Conservation (phyloP, 805 yeast genomes). For the Kluyveromyces siamensis region DNA sequence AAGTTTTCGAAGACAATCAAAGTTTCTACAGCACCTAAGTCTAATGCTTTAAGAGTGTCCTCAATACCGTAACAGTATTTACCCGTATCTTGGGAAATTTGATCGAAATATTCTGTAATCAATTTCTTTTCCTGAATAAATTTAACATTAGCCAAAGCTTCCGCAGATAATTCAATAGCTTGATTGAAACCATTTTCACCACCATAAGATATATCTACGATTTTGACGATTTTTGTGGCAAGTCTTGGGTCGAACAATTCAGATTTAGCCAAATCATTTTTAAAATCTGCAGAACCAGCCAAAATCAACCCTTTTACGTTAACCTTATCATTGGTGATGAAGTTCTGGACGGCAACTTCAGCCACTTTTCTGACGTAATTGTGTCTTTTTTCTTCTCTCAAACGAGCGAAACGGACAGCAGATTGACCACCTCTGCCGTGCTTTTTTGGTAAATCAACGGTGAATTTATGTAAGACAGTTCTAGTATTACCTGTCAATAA, state of each 20-base stretch:
- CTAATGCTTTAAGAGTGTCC: slow-evolving; percentile 93
- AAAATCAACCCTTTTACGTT: slow-evolving; percentile 89
- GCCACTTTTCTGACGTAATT: slow-evolving; percentile 97
- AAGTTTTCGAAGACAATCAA: slow-evolving; percentile 90
- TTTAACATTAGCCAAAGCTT: slow-evolving; percentile 92
- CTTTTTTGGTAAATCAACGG: slow-evolving; percentile 97
- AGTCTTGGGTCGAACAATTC: slow-evolving; percentile 90
- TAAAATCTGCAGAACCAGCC: slow-evolving; percentile 99
- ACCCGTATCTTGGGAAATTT: slow-evolving; percentile 95
- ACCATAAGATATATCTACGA: slow-evolving; percentile 97
- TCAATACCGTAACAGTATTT: slow-evolving; percentile 96
- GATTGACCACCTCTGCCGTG: slow-evolving; percentile 99
- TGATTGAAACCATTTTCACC: slow-evolving; percentile 99
- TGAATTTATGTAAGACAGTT: slow-evolving; percentile 90
- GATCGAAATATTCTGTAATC: slow-evolving; percentile 86
- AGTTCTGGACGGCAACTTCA: slow-evolving; percentile 95
- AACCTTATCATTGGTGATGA: slow-evolving; percentile 89
- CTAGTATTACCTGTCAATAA: slow-evolving; percentile 93
- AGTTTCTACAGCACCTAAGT: slow-evolving; percentile 90
- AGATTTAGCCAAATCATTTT: slow-evolving; percentile 84
- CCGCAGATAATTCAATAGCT: slow-evolving; percentile 96
- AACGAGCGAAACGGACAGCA: slow-evolving; percentile 96
- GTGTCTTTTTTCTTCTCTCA: slow-evolving; percentile 98
- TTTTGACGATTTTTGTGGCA: slow-evolving; percentile 75
- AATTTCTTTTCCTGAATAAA: slow-evolving; percentile 97